A percentile compares a stretch with the other conserved stretches of the same genome.
These are phyloP conservation scores for Mycena sanguinolenta DNA, from an alignment of 768 basidiomycete species.

Conservation along the genomic window DNA sequence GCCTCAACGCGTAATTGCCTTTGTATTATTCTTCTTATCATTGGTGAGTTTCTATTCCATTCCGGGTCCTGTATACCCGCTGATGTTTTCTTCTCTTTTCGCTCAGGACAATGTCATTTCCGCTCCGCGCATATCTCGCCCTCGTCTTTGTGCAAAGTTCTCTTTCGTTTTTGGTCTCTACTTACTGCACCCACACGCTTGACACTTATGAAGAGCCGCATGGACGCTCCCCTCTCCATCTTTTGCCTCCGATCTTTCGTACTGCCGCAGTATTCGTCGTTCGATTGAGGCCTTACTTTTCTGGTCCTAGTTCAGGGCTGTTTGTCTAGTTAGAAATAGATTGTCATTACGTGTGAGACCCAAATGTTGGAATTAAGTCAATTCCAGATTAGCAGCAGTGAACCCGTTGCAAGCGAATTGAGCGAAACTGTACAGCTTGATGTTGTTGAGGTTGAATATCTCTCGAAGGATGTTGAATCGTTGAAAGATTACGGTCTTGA, in stretches of 20 bases:
- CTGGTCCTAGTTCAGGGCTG: background rate
- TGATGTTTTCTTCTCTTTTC: background rate
- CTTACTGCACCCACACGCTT: conserved; percentile 5
- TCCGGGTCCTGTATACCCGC: background rate
- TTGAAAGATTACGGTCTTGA: too few species aligned
- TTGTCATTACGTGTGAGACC: too few species aligned
- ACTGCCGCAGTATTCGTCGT: background rate
- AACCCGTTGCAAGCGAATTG: too few species aligned
- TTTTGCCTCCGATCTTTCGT: background rate
- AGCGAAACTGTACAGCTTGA: too few species aligned
- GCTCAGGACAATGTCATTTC: background rate
- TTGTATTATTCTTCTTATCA: background rate
- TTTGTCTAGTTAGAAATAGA: too few species aligned
- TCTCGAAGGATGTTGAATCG: too few species aligned
- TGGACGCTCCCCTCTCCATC: background rate
- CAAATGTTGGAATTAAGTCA: too few species aligned
- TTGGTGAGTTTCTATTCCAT: background rate
- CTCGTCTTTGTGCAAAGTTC: background rate
- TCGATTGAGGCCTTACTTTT: background rate
- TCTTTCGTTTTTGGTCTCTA: background rate
- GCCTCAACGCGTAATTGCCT: background rate
- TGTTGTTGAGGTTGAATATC: too few species aligned
- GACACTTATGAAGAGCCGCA: background rate
- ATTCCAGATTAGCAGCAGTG: too few species aligned
- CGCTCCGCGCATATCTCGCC: background rate